Base-by-base conservation (phyloP, 1,139 yeast genomes). In the Geotrichum macrosporum region DNA sequence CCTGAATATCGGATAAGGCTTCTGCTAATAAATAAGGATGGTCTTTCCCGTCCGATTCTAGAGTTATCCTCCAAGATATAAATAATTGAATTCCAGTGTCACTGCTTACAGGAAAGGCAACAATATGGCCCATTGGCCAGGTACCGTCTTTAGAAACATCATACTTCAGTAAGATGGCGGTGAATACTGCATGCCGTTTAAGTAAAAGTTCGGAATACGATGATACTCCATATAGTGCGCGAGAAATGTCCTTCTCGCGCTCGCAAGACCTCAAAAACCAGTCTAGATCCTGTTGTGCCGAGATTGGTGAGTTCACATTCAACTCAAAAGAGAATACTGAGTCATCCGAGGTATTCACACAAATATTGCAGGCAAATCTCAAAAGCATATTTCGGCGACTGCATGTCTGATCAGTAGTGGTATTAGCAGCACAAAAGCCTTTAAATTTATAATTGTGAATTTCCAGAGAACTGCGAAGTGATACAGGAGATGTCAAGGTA, bases 221-320 rank as follows among this genome's bases (percentile, higher is more conserved):
- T 6, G 59, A 51, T 26, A 59, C 35, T 3, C 61, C 63, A 33
- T 52, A 48, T 49, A 59, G 50, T 12, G 54, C 53, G 22, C 44
- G 44, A 22, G 52, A 50, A 9, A 58, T 47, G 37, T 59, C 55
- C 9, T 36, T 36, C 12, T 50, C 43, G 12, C 31, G 22, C 19
- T 47, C 43, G 35, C 53, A 46, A 5, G 39, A 26, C 13, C 32
- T 22, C 12, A 59, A 34, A 43, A 56, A 53, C 4, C 37, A 38
- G n/a, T 49, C 50, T 10, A 59, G 53, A 33, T 57, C 61, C 1
- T 34, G 36, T 9, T 26, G 13, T 1, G 45, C 33, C 10, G 35
- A 29, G 16, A 52, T 50, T 54, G 59, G 55, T 1, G 58, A 56
- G 9, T 55, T 49, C 20, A 52, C 41, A 1, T 26, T 43, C n/a